Evolutionary conservation across 371 early-diverging fungal genomes (phyloP), one percentile per base, ranked within the genome.

Genomic region (Actinomucor elegans): DNA sequence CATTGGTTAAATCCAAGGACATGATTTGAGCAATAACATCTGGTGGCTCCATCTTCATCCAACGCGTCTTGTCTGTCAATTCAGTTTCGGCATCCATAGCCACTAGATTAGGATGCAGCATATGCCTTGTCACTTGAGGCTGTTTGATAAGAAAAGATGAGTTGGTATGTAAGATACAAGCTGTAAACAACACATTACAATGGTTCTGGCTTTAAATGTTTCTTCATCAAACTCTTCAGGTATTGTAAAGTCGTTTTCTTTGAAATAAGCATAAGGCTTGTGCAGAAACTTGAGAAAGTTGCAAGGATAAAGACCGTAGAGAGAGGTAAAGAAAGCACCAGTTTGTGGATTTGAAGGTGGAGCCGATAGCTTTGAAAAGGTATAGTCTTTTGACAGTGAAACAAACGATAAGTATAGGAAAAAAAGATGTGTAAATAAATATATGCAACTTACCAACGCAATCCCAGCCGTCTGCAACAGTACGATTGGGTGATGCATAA

Each of bases 301-400:
- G 55, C 84, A 84, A 4, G 86, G 86, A 61, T 82, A 86, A 14
- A 86, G 67, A 4, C 86, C 86, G 51, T 86, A 86, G 10, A 86
- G 53, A 21, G 82, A 79, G 7, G 84, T 82, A 33, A 86, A 86
- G 28, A 86, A 70, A 0, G 82, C 74, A 1, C 75, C 79, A 4
- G 84, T 75, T 46, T 71, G 69, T 10, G 79, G 79, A 48, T 78
- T 78, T 8, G 75, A 75, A 23, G 79, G 79, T 15, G 79, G 79
- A 27, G 79, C 75, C 37, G 79, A 67, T 42, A 78, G 27, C 61
- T 78, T 78, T 26, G 79, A 78, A 56, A 78, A 72, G 51, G 79
- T 75, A 61, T 73, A 78, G 38, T 78, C 79, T 78, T 43, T 37
- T 21, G 5, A 23, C 12, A 42, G n/a, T n/a, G n/a, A 12, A 41